Evolutionary conservation across 495 filamentous ascomycete genomes (phyloP).

Genomic region (Tuber borchii): DNA sequence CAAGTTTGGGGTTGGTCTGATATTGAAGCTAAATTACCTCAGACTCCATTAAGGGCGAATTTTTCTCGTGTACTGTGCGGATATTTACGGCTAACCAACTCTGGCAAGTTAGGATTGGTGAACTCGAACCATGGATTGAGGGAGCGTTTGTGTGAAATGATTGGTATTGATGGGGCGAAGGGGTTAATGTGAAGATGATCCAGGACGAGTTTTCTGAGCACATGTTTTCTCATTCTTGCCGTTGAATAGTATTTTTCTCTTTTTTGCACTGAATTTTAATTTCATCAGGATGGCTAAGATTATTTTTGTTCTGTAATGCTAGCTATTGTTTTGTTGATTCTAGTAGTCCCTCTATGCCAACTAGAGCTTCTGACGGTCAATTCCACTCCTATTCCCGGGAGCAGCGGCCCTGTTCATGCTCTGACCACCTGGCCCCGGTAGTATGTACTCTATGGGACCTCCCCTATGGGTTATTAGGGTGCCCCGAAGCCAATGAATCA

Average conservation of each 20-base stretch:
- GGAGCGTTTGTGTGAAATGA: conserved; percentile 95
- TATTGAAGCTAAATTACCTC: conserved; percentile 4
- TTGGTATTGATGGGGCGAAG: conserved; percentile 82
- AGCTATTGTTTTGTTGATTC: conserved; percentile 99
- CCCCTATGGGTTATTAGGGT: conserved; percentile 77
- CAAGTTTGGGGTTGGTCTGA: conserved; percentile 64
- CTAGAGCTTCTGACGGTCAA: conserved; percentile 84
- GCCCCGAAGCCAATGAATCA: conserved; percentile 96
- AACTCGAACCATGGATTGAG: conserved; percentile 98
- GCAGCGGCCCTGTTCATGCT: conserved; percentile 76
- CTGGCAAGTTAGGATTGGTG: conserved; percentile 72
- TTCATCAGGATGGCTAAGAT: conserved; percentile 8
- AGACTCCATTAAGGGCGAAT: conserved; percentile 5
- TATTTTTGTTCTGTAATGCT: conserved; percentile 71
- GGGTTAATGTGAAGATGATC: conserved; percentile 99
- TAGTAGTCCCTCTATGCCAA: conserved; percentile 69
- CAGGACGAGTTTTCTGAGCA: conserved; percentile 99
- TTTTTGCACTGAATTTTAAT: background rate
- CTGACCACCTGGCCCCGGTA: conserved; percentile 48
- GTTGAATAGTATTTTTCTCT: background rate
- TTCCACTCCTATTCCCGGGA: conserved; percentile 87
- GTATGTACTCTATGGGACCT: conserved; percentile 62
- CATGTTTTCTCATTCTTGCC: conserved; percentile 40
- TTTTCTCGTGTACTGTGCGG: conserved; percentile 5
- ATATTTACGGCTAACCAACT: conserved; percentile 7